Evolutionary conservation across 306 rosid genomes (phyloP).

Genomic region (Rubus idaeus): DNA sequence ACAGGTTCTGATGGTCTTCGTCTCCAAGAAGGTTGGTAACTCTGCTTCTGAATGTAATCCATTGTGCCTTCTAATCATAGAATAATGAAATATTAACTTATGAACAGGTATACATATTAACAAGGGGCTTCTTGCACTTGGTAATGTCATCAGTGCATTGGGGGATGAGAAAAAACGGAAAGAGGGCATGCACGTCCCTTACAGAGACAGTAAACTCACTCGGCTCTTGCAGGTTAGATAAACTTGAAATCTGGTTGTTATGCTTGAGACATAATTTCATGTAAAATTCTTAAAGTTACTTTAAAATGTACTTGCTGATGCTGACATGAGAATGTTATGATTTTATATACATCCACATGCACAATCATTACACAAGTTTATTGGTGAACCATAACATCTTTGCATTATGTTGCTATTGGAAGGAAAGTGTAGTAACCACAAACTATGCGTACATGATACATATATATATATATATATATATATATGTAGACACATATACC

Average conservation of each 20-base stretch:
- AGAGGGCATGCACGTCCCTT: constrained; percentile 78
- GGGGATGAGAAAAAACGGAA: constrained; percentile 87
- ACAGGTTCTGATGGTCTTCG: constrained; percentile 79
- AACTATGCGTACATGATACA: too few species aligned
- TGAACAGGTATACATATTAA: constrained; percentile 76
- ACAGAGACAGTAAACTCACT: constrained; percentile 88
- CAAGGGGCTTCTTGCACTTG: constrained; percentile 88
- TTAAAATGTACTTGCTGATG: not conserved
- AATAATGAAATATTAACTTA: constrained; percentile 10
- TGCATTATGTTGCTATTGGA: not conserved
- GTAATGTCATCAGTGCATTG: constrained; percentile 80
- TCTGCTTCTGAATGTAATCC: constrained; percentile 13
- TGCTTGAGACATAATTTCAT: constrained; percentile 7
- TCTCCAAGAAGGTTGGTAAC: constrained; percentile 63
- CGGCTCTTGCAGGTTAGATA: constrained; percentile 80
- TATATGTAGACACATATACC: too few species aligned
- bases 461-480: too few species aligned
- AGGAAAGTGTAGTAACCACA: too few species aligned
- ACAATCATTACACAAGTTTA: not conserved
- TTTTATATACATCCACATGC: not conserved
- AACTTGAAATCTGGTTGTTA: constrained; percentile 20
- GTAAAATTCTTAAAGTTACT: not conserved
- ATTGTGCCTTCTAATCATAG: constrained; percentile 12
- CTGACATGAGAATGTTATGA: not conserved
- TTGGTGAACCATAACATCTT: not conserved